Evolutionary conservation across 2,329 filamentous ascomycete species (phyloP), one percentile per base, ranked within the genome.

Genomic region (Metarhizium humberi): DNA sequence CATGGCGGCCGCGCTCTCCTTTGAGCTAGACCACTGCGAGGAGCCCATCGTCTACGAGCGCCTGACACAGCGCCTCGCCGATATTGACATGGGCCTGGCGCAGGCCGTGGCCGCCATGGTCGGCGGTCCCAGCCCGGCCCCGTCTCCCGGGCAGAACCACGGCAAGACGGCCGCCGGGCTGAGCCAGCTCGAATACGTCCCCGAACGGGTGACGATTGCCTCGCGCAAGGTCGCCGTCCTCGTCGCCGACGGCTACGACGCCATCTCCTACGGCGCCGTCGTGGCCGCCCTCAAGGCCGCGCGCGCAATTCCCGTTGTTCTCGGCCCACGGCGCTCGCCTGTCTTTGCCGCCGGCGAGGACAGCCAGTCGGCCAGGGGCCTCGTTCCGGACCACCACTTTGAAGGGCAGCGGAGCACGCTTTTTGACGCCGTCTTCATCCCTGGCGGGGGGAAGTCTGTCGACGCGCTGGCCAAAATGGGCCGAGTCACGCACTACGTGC

Each of bases 21-120:
- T 90, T 65, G 87, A 90, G 69, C 74, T 94, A 1, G 87, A 91
- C 64, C 88, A 92, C 69, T 94, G 89, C 66, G 87, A 92, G 25
- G 89, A 94, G 46, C 81, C 85, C 0, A 69, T 87, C 10, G 88
- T 94, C 0, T 92, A 91, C 68, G 80, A 86, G 58, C 80, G 86
- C 32, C 78, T 92, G 68, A 80, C 80, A 1, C 70, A 83, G 58
- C 81, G 88, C 1, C 74, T 94, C 0, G 76, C 81, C 1, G 86
- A 92, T 42, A 90, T 94, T 53, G 85, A 91, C 56, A 72, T 90
- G 0, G 75, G 73, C 0, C 80, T 94, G 0, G 87, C 89, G 0
- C 79, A 86, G 66, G 72, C 75, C 0, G 86, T 92, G 1, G 86
- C 87, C 1, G 78, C 84, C 48, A 79, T 86, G 70, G 87, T 88